Percentiles rank a stretch among this genome's conserved stretches.
phyloP scores from a whole-genome alignment of 257 asterid species.

The Solanum tarapatanum region DNA sequence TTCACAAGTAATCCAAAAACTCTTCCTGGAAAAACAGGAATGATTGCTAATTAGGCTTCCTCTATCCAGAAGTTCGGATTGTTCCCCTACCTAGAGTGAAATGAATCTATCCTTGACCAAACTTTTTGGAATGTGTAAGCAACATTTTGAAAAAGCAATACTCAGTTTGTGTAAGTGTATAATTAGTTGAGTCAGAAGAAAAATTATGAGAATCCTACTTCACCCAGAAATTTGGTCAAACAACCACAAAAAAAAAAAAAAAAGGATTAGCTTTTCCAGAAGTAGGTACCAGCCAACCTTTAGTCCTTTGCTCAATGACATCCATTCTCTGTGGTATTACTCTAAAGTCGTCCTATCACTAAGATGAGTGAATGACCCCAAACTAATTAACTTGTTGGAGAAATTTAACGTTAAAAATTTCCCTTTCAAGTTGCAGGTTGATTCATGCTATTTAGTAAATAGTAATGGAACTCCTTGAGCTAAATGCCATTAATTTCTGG shows the following conservation, averaged over 20 bases:
- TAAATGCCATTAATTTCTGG: too few relatives aligned
- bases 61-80: background rate
- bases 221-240: background rate
- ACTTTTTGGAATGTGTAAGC: background rate
- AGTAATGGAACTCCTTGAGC: too few relatives aligned
- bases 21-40: background rate
- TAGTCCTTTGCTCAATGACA: too few relatives aligned
- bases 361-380: too few relatives aligned
- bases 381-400: too few relatives aligned
- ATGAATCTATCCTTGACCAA: background rate
- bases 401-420: too few relatives aligned
- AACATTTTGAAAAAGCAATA: background rate
- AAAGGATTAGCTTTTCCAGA: background rate
- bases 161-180: background rate
- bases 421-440: too few relatives aligned
- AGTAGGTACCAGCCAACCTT: background rate
- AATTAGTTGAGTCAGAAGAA: background rate
- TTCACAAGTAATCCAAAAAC: background rate
- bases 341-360: too few relatives aligned
- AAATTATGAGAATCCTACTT: background rate
- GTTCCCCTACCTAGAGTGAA: background rate
- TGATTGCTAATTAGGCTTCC: background rate
- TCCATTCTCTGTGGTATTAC: too few relatives aligned
- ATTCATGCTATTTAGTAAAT: too few relatives aligned
- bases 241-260: background rate